Evolutionary conservation across 257 asterid species (phyloP), one percentile per base, ranked within the genome.

Genomic region (Ocimum tenuiflorum): DNA sequence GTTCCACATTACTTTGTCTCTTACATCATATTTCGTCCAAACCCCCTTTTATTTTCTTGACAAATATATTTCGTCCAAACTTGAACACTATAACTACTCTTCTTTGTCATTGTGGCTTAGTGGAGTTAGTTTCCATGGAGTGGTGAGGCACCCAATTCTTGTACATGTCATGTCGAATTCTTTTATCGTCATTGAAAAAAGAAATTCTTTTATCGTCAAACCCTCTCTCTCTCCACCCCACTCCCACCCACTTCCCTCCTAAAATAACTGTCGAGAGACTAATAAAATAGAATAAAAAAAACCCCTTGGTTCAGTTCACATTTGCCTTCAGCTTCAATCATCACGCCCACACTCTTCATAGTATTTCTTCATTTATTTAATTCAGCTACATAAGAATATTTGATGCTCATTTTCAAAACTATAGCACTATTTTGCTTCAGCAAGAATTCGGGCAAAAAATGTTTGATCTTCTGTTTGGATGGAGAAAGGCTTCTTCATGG

Each of bases 401-500:
- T n/a, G n/a, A 11, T 38, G 36, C 60, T 48, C 52, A 14, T 36
- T 48, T 33, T 11, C 42, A 8, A 24, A 23, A 22, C 11, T 12
- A 12, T n/a, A 29, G 39, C 13, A 7, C 31, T 14, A 0, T 11
- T n/a, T 31, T 54, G 18, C 18, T 8, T 33, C 29, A 56, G 22
- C 35, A 31, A 10, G 10, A 49, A 33, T 31, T 15, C 7, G 3
- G 20, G 15, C 48, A 5, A 19, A 22, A 0, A 2, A 75, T 88
- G 91, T 76, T 91, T 71, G 84, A 75, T 57, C n/a, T 81, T 66
- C 69, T 91, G 2, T 86, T 88, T 62, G 91, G 97, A 10, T 91
- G 97, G 96, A 80, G 89, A 82, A 88, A 86, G 77, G 96, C 95
- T 67, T 81, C 95, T 2, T 88, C 86, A 81, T 91, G 96, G 97